These are phyloP conservation scores for Colletotrichum lentis DNA, from an alignment of 2,329 filamentous ascomycete species.

Conservation along the genomic window DNA sequence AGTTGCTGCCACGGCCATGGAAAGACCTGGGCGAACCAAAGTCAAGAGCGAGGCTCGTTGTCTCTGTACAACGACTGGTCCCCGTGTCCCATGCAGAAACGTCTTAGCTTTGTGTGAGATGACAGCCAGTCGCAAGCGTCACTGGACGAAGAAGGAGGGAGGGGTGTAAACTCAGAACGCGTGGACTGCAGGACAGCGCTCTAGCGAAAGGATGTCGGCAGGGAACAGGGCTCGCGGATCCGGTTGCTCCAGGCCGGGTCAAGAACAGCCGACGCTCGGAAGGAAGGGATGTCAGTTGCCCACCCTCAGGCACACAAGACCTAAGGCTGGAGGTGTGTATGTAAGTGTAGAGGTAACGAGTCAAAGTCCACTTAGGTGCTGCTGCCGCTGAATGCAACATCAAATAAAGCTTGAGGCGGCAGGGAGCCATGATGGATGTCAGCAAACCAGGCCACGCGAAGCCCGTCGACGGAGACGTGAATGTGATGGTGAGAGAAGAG, in stretches of 20 bases:
- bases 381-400: slow-evolving; percentile 12
- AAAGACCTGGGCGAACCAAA: slow-evolving; percentile 6
- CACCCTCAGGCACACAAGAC: slow-evolving; percentile 29
- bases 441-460: slow-evolving; percentile 14
- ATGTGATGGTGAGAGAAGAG: slow-evolving; percentile 4
- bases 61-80: slow-evolving; percentile 24
- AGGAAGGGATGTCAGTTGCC: slow-evolving; percentile 30
- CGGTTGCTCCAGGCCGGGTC: slow-evolving; percentile 26
- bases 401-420: slow-evolving; percentile 17
- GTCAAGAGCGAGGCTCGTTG: slow-evolving; percentile 25
- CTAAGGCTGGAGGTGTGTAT: slow-evolving; percentile 1
- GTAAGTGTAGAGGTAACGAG: slow-evolving; percentile 11
- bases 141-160: slow-evolving; percentile 25
- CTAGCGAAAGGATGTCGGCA: slow-evolving; percentile 9
- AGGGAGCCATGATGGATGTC: slow-evolving; percentile 9
- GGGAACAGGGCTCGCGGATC: slow-evolving; percentile 29
- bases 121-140: slow-evolving; percentile 32
- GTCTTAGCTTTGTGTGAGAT: slow-evolving; percentile 32
- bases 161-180: slow-evolving; percentile 26
- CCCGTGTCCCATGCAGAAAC: slow-evolving; percentile 26
- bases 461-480: background rate
- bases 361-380: slow-evolving; percentile 10
- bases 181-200: slow-evolving; percentile 8
- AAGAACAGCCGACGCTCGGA: slow-evolving; percentile 20
- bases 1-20: slow-evolving; percentile 20